Evolutionary conservation across 768 basidiomycete species (phyloP), one percentile per base, ranked within the genome.

Genomic region (Hortiboletus campestris): DNA sequence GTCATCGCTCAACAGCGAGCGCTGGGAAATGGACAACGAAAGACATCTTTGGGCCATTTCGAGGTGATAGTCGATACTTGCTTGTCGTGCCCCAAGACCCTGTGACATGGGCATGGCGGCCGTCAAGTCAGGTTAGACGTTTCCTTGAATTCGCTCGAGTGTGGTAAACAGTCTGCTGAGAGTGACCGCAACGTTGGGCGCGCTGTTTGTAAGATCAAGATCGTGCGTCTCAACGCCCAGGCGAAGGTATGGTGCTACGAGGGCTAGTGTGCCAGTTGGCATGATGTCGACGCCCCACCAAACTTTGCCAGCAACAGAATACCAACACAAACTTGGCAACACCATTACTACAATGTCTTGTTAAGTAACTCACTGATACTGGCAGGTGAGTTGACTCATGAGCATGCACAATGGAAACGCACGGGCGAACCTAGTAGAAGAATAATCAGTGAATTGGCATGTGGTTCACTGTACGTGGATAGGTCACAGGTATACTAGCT

Each of bases 1-100:
- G 46, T 31, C 55, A 12, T 54, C 46, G 41, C 45, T 32, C 25
- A 29, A 56, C 31, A 25, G 39, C 9, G 55, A 25, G 16, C 19
- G 43, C 16, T 49, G 57, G 16, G 56, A 40, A 17, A 29, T 8
- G 34, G 63, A 51, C 28, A 35, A 11, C 0, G 60, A 49, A 17
- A 66, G 65, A 45, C 63, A 67, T 46, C 17, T 56, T 41, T 46
- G 51, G 13, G 58, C 50, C 29, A 47, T 35, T 40, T 65, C 58
- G 51, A 66, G 60, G 44, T 66, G 65, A 34, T 44, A 28, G 46
- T 66, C 58, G 52, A 66, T 64, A 1, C 29, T 56, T 32, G 60
- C 60, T 45, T 62, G 65, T 48, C 44, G 60, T 44, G 46, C 44
- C 28, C 45, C 20, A 35, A 67, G 51, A 49, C 34, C 19, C 19